Evolutionary conservation across 257 asterid genomes (phyloP).

Genomic region (Euphrasia confusa): DNA sequence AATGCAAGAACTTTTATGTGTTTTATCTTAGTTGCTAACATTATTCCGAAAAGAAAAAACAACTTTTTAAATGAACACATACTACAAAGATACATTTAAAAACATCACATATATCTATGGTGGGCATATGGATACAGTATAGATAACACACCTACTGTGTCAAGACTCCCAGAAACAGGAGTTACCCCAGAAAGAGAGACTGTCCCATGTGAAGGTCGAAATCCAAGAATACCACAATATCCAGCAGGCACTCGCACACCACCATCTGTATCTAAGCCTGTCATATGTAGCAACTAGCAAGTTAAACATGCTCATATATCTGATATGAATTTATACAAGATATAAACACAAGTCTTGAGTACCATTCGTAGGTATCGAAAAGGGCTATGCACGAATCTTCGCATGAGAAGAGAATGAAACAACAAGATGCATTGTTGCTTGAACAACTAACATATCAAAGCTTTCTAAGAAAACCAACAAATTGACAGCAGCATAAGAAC

Average conservation of each 20-base stretch:
- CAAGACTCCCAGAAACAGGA: conserved; percentile 86
- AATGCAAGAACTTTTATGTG: background rate
- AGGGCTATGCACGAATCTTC: background rate
- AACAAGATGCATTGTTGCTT: background rate
- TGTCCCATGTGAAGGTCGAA: conserved; percentile 82
- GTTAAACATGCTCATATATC: conserved; percentile 21
- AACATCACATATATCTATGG: background rate
- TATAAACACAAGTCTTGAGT: background rate
- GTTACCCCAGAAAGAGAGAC: conserved; percentile 66
- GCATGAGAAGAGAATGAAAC: background rate
- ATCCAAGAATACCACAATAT: conserved; percentile 85
- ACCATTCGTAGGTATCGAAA: conserved; percentile 12
- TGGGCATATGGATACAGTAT: background rate
- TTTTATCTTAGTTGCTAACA: background rate
- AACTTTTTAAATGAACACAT: background rate
- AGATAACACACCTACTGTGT: conserved; percentile 71
- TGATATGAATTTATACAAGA: conserved; percentile 1
- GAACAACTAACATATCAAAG: conserved; percentile 6
- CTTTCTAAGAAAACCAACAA: background rate
- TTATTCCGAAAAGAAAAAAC: conserved; percentile 6
- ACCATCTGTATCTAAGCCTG: conserved; percentile 94
- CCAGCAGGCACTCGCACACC: conserved; percentile 96
- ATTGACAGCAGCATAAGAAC: background rate
- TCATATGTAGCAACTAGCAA: conserved; percentile 21
- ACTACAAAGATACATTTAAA: conserved; percentile 7